A percentile compares a stretch with the other conserved stretches of the same genome.
Evolutionary conservation across 1,284 basidiomycete genomes (phyloP).

Genomic region (Spongispora temasekensis): DNA sequence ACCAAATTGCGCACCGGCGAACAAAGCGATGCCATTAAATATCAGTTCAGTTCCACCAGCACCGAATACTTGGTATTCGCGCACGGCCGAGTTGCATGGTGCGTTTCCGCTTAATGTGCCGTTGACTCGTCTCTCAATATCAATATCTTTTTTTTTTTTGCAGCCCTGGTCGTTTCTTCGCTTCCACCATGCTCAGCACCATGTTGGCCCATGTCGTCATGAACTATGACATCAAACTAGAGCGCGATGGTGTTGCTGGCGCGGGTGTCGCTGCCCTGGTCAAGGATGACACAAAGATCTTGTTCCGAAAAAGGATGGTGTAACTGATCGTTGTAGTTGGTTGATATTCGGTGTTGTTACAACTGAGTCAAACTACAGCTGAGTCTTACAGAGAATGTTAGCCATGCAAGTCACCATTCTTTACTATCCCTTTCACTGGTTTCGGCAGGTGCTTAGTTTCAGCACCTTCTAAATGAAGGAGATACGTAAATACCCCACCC

Average conservation of each 20-base stretch:
- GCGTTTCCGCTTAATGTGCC: neutral
- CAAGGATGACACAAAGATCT: slow-evolving; percentile 4
- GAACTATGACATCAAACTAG: slow-evolving; percentile 33
- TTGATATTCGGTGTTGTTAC: too few species aligned
- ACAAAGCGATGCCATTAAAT: slow-evolving; percentile 8
- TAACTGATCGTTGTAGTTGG: neutral
- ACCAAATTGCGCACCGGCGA: slow-evolving; percentile 11
- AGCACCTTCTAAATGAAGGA: too few species aligned
- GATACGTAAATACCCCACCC: too few species aligned
- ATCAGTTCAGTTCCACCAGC: slow-evolving; percentile 15
- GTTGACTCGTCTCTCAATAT: too few species aligned
- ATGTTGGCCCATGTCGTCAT: slow-evolving; percentile 33
- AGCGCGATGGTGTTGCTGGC: slow-evolving; percentile 18
- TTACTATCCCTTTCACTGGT: too few species aligned
- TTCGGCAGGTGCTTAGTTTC: too few species aligned
- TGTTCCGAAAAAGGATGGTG: slow-evolving; percentile 14
- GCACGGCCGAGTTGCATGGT: slow-evolving; percentile 23
- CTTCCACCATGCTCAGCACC: slow-evolving; percentile 25
- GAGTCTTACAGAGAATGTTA: too few species aligned
- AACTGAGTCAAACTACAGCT: too few species aligned
- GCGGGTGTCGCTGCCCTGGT: neutral
- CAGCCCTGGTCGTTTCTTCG: slow-evolving; percentile 38
- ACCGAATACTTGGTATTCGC: slow-evolving; percentile 20
- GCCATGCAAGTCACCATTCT: too few species aligned
- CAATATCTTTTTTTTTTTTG: neutral